A percentile compares a stretch with the other conserved stretches of the same genome.
Conservation (phyloP, 2,329 filamentous ascomycete species). For the Ceratocystis huliohia region DNA sequence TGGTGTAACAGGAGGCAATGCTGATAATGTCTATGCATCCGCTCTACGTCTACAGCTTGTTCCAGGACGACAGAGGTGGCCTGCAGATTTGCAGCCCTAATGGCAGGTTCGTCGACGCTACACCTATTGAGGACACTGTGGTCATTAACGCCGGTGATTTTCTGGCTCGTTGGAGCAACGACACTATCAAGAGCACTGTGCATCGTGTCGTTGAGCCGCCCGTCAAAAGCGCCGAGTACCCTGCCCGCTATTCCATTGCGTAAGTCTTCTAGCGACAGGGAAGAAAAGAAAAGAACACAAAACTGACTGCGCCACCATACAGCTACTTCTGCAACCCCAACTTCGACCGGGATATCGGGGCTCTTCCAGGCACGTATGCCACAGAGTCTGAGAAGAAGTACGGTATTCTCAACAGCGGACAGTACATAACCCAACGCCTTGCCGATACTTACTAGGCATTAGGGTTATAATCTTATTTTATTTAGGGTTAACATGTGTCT, state of each 20-base stretch:
- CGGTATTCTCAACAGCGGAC: conserved; percentile 58
- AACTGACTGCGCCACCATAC: background rate
- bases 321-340: conserved; percentile 85
- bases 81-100: conserved; percentile 54
- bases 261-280: conserved; percentile 33
- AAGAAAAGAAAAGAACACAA: background rate
- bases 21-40: background rate
- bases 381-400: conserved; percentile 63
- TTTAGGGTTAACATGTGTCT: background rate
- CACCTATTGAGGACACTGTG: conserved; percentile 66
- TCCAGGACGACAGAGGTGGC: conserved; percentile 46
- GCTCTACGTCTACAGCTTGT: conserved; percentile 29
- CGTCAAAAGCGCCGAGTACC: conserved; percentile 46
- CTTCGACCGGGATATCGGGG: conserved; percentile 61
- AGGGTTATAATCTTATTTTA: background rate
- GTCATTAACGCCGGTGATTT: conserved; percentile 85
- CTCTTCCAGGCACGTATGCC: conserved; percentile 63
- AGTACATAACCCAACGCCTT: conserved; percentile 69
- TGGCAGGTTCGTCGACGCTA: conserved; percentile 69
- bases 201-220: conserved; percentile 85
- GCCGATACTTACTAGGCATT: conserved; percentile 52
- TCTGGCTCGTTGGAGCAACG: conserved; percentile 78
- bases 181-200: conserved; percentile 78
- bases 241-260: conserved; percentile 73
- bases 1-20: background rate